A percentile compares a stretch with the other conserved stretches of the same genome.
Conservation (phyloP, 179 eudicot species). For the Gypsophila paniculata region DNA sequence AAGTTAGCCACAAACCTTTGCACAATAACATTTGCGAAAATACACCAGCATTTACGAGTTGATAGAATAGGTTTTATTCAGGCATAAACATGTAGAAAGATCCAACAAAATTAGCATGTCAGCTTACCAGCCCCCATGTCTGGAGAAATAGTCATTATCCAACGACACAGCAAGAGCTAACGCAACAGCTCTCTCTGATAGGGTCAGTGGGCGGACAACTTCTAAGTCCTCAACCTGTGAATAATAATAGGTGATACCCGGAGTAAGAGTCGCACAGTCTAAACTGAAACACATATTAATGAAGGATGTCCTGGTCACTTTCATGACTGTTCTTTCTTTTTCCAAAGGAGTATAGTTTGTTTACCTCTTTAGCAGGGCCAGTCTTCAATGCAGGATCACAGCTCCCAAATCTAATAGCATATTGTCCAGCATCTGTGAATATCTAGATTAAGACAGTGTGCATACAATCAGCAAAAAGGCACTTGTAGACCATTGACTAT, state of each 20-base stretch:
- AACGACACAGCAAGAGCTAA: conserved; percentile 91
- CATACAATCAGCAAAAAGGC: conserved; percentile 4
- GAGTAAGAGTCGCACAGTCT: conserved; percentile 4
- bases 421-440: conserved; percentile 97
- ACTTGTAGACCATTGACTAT: neutral
- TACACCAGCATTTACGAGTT: neutral
- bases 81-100: conserved; percentile 1
- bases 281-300: neutral
- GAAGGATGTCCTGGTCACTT: neutral
- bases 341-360: conserved; percentile 2
- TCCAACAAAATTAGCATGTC: conserved; percentile 7
- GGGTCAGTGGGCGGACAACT: conserved; percentile 72
- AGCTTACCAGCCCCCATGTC: conserved; percentile 92
- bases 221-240: conserved; percentile 67
- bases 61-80: neutral
- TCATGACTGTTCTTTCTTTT: conserved; percentile 8
- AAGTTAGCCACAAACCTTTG: neutral
- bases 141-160: conserved; percentile 89
- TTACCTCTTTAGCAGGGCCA: conserved; percentile 51
- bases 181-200: conserved; percentile 88
- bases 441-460: conserved; percentile 40
- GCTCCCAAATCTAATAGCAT: conserved; percentile 85
- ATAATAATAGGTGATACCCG: neutral
- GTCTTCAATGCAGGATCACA: conserved; percentile 37
- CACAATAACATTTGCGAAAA: neutral